Evolutionary conservation across 192 early-diverging fungal genomes (phyloP), one percentile per base, ranked within the genome.

Genomic region (Kappamyces sp.): DNA sequence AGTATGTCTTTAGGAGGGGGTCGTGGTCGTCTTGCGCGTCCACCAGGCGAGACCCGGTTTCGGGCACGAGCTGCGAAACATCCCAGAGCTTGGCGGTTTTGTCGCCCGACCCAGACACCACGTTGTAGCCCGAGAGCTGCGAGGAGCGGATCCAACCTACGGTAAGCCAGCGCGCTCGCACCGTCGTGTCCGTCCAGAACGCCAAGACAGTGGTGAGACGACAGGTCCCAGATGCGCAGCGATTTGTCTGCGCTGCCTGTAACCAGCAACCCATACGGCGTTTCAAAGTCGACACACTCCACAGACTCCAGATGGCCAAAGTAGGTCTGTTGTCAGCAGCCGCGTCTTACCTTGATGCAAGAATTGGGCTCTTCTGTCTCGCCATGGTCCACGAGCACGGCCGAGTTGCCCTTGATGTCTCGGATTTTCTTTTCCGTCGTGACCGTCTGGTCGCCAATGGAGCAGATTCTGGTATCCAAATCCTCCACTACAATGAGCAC

Each of bases 261-360:
- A 0, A 71, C 77, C 31, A 79, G 51, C 0, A 61, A 66, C 3
- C 68, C 68, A 36, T 63, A 65, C 14, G 60, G 52, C 55, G 49
- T 66, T 30, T 76, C 74, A 62, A 76, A 76, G 49, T 76, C 68
- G 2, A 76, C 31, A 51, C 69, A 68, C 57, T 77, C 65, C 3
- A 76, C 59, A 50, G 66, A 65, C 45, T 76, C 74, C 0, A 45
- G 47, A 54, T 76, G 74, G 34, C 74, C 74, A 47, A 61, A 70
- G 34, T 70, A 57, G 2, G 69, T 74, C 51, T 42, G 32, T 9
- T 12, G 61, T 63, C 12, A n/a, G 40, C 61, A 33, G 8, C 31
- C 5, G 29, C 54, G 0, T 31, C 54, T 5, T 1, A 61, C 61
- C 61, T 59, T 62, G 45, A 64, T 35, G 46, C 72, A 73, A 35